These are phyloP conservation scores for Plantago elongata DNA, from an alignment of 257 asterid species.

Conservation along the genomic window DNA sequence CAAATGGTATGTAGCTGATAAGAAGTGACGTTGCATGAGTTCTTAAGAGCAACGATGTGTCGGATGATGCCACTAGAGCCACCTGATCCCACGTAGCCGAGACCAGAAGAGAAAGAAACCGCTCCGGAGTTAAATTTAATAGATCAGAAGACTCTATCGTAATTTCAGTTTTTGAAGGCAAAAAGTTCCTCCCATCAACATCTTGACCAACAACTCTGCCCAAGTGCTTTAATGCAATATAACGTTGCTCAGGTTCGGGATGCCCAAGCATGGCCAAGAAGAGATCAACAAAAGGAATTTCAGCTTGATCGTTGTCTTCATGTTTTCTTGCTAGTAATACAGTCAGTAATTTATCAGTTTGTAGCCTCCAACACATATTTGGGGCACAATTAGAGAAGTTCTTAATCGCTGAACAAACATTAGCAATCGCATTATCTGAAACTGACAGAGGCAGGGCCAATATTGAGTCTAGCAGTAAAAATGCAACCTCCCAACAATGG, in stretches of 20 bases:
- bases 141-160: constrained; percentile 34
- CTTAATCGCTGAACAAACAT: constrained; percentile 56
- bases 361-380: constrained; percentile 68
- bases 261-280: constrained; percentile 72
- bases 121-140: constrained; percentile 37
- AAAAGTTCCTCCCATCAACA: constrained; percentile 38
- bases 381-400: constrained; percentile 68
- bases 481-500: constrained; percentile 83
- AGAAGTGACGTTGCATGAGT: constrained; percentile 69
- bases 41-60: constrained; percentile 67
- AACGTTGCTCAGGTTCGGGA: constrained; percentile 94
- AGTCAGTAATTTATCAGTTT: constrained; percentile 64
- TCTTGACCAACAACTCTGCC: constrained; percentile 64
- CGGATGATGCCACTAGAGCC: constrained; percentile 68
- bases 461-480: constrained; percentile 62
- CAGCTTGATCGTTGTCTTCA: constrained; percentile 44
- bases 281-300: constrained; percentile 54
- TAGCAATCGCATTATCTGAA: constrained; percentile 47
- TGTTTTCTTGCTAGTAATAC: constrained; percentile 55
- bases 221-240: constrained; percentile 79
- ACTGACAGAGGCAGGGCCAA: constrained; percentile 50
- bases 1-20: constrained; percentile 62
- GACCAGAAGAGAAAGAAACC: constrained; percentile 49
- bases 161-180: constrained; percentile 33
- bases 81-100: constrained; percentile 83